A percentile compares a stretch with the other conserved stretches of the same genome.
Conservation (phyloP, 805 yeast genomes). For the Saccharomycopsis selenospora region DNA sequence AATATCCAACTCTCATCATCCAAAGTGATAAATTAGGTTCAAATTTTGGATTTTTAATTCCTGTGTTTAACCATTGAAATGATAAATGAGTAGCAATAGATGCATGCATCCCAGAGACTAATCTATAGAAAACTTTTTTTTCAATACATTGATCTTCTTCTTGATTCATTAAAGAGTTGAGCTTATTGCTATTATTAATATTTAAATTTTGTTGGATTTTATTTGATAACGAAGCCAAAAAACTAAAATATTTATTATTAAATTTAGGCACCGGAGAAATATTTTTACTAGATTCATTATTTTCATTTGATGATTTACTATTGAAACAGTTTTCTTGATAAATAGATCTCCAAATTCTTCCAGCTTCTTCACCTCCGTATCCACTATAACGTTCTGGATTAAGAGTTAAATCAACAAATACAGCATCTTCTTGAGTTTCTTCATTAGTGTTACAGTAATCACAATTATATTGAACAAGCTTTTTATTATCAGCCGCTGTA, state of each 20-base stretch:
- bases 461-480: constrained; percentile 33
- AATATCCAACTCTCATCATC: constrained; percentile 83
- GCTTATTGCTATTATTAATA: constrained; percentile 11
- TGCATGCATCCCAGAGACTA: constrained; percentile 91
- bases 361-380: constrained; percentile 86
- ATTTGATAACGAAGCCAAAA: constrained; percentile 16
- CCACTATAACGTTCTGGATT: constrained; percentile 98
- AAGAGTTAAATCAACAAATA: constrained; percentile 74
- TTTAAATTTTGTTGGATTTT: constrained; percentile 23
- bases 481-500: constrained; percentile 22
- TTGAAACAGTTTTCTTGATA: constrained; percentile 89
- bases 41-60: constrained; percentile 63
- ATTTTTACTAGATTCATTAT: neutral
- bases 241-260: constrained; percentile 20
- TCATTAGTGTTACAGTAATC: constrained; percentile 67
- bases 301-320: constrained; percentile 21
- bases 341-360: constrained; percentile 87
- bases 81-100: constrained; percentile 90
- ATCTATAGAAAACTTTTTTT: constrained; percentile 78
- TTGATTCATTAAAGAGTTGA: constrained; percentile 25
- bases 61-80: constrained; percentile 63
- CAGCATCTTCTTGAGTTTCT: constrained; percentile 57
- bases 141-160: constrained; percentile 63
- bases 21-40: constrained; percentile 77
- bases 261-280: constrained; percentile 14